Base-by-base conservation (phyloP, 805 yeast species). In the Metschnikowia cerradonensis region DNA sequence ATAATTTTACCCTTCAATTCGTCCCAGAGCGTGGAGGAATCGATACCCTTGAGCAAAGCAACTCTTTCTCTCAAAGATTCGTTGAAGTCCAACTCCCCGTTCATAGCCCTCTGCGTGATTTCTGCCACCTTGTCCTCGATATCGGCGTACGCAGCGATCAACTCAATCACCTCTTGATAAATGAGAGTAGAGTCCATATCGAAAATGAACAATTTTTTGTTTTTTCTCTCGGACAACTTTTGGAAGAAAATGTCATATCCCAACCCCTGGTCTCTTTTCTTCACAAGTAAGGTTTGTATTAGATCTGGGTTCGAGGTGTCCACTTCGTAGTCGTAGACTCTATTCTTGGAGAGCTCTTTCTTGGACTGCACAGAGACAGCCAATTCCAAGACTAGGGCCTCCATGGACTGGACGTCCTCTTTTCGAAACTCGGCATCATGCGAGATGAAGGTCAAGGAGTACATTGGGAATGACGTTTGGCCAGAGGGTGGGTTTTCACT, bases 121-220 rank as follows among this genome's bases (percentile, higher is more conserved):
- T 78, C 86, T 4, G 92, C 87, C 6, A 94, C 99, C 65, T 89
- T 76, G 5, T 78, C 82, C 63, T 94, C 97, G 33, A 94, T 96
- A 57, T 80, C 78, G n/a, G 97, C 98, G 60, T 88, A 86, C 0
- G 90, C 90, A 2, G 99, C 99, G 57, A 94, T 92, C 63, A 94
- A 69, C 64, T 94, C 99, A 59, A 94, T 94, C 37, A 94, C 97
- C 70, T 94, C 99, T 69, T 94, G 98, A 66, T 87, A 84, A 57
- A 94, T 94, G 63, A 94, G 73, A 0, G 99, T 94, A 0, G 97
- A 90, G 72, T 94, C 99, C 99, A 94, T 94, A 62, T 94, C 99
- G 64, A 94, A 94, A 10, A 95, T 88, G 54, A 88, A 84, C 45
- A 94, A 73, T 60, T 81, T 79, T 62, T 76, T 78, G 47, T 60